A percentile compares a stretch with the other conserved stretches of the same genome.
These are phyloP conservation scores for Wickerhamomyces chaumierensis DNA, from an alignment of 805 yeast genomes.

Conservation along the genomic window DNA sequence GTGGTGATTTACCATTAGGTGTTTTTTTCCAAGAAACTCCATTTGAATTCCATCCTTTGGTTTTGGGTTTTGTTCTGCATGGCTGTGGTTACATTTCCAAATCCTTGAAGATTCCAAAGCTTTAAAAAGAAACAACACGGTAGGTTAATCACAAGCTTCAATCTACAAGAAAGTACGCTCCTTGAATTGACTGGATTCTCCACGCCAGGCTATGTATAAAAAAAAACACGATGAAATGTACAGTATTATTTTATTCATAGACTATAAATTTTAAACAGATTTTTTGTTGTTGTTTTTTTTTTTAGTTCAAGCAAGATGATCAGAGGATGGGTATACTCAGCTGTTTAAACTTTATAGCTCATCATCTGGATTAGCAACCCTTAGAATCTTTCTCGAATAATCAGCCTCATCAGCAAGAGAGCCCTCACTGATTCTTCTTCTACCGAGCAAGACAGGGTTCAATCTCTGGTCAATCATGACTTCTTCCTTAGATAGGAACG, in stretches of 20 bases:
- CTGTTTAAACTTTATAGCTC: slow-evolving; percentile 1
- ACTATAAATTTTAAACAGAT: no score
- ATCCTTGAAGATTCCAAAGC: slow-evolving; percentile 84
- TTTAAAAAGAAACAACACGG: no score
- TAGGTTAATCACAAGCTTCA: no score
- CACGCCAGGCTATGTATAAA: no score
- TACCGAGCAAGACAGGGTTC: slow-evolving; percentile 70
- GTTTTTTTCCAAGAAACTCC: slow-evolving; percentile 38
- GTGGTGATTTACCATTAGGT: slow-evolving; percentile 58
- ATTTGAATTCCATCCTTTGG: slow-evolving; percentile 67
- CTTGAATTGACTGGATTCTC: no score
- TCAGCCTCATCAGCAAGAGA: slow-evolving; percentile 80
- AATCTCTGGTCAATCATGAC: slow-evolving; percentile 48
- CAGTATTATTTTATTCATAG: no score
- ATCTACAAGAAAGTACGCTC: no score
- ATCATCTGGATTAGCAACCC: slow-evolving; percentile 84
- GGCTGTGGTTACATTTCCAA: slow-evolving; percentile 92
- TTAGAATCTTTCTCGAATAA: slow-evolving; percentile 66
- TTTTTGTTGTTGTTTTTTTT: no score
- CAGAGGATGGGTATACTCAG: no score
- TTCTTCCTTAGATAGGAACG: slow-evolving; percentile 53
- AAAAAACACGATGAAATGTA: no score
- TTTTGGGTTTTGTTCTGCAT: slow-evolving; percentile 53
- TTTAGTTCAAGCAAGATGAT: no score
- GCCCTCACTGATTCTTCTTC: slow-evolving; percentile 77